phyloP scores from a whole-genome alignment of 1,284 basidiomycete species.

The Ceratobasidium sp. region DNA sequence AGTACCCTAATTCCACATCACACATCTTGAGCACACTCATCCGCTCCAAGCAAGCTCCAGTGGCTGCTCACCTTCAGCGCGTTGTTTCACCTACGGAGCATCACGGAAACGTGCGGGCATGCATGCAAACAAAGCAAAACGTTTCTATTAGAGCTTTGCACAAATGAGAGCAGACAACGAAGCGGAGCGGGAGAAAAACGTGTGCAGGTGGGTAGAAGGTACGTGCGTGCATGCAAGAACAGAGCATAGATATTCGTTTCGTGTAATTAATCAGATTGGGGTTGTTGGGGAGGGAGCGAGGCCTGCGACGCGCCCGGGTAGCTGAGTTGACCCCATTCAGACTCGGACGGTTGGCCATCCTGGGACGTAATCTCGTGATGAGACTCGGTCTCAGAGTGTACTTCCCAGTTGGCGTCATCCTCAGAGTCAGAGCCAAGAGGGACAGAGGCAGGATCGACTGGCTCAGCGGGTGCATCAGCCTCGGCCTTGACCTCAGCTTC shows the following conservation, averaged over 20 bases:
- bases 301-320: slow-evolving; percentile 66
- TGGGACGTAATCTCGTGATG: slow-evolving; percentile 59
- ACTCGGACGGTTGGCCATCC: slow-evolving; percentile 72
- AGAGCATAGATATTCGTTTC: slow-evolving; percentile 7
- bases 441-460: slow-evolving; percentile 10
- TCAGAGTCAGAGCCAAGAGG: slow-evolving; percentile 13
- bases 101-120: slow-evolving; percentile 41
- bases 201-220: slow-evolving; percentile 34
- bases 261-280: slow-evolving; percentile 11
- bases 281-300: slow-evolving; percentile 50
- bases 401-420: slow-evolving; percentile 15
- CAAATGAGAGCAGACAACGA: slow-evolving; percentile 39
- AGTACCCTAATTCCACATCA: slow-evolving; percentile 64
- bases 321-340: slow-evolving; percentile 83
- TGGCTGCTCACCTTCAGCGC: slow-evolving; percentile 73
- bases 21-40: slow-evolving; percentile 48
- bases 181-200: slow-evolving; percentile 47
- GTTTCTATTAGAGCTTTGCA: slow-evolving; percentile 67
- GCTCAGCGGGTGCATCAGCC: neutral
- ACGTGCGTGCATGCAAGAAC: slow-evolving; percentile 19
- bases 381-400: slow-evolving; percentile 18
- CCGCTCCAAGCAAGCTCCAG: slow-evolving; percentile 45
- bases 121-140: slow-evolving; percentile 42
- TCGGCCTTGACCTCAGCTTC: neutral
- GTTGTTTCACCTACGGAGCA: slow-evolving; percentile 64